phyloP scores from a whole-genome alignment of 2,329 filamentous ascomycete species.

The Aspergillus awamori region DNA sequence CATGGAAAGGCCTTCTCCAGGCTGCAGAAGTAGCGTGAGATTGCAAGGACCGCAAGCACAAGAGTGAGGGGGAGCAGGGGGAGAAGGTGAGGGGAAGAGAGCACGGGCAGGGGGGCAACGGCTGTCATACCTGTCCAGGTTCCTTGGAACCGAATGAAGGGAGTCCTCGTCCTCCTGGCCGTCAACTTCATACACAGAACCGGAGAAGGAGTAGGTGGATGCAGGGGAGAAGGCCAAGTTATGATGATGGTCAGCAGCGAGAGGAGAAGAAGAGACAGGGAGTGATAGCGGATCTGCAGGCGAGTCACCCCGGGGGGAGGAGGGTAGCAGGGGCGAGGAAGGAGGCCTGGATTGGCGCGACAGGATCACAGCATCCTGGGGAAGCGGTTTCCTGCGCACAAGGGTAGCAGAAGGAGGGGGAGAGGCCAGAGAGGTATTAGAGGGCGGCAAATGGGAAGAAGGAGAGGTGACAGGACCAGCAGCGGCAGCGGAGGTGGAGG shows the following conservation, averaged over 20 bases:
- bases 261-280: constrained; percentile 15
- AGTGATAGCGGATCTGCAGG: constrained; percentile 17
- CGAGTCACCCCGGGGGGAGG: constrained; percentile 26
- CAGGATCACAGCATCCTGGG: constrained; percentile 47
- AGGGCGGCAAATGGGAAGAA: constrained; percentile 15
- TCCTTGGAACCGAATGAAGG: constrained; percentile 37
- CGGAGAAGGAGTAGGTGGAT: constrained; percentile 25
- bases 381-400: constrained; percentile 59
- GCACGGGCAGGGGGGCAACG: constrained; percentile 8
- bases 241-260: constrained; percentile 7
- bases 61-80: constrained; percentile 7
- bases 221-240: constrained; percentile 20
- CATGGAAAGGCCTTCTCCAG: constrained; percentile 21
- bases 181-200: constrained; percentile 20
- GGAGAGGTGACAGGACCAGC: constrained; percentile 13
- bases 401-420: constrained; percentile 47
- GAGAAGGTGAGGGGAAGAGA: constrained; percentile 9
- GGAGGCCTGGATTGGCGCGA: constrained; percentile 23
- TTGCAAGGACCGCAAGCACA: constrained; percentile 9
- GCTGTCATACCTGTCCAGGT: constrained; percentile 44
- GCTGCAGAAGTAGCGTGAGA: constrained; percentile 12
- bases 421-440: constrained; percentile 9
- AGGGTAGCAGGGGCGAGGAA: constrained; percentile 28
- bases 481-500: constrained; percentile 12
- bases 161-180: constrained; percentile 23